phyloP scores from a whole-genome alignment of 2,329 filamentous ascomycete species.

The Fusarium keratoplasticum region DNA sequence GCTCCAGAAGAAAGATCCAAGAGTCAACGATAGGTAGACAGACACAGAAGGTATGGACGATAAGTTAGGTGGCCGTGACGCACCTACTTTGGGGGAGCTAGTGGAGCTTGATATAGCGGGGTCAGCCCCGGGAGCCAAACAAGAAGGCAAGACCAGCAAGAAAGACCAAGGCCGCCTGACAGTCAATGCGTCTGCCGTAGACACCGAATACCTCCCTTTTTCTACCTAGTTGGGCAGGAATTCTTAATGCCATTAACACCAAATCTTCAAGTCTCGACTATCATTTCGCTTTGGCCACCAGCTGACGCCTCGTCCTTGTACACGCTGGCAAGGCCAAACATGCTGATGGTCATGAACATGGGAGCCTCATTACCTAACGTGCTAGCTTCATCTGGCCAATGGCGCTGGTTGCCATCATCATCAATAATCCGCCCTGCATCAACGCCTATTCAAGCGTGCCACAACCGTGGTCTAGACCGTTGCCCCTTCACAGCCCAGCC shows the following conservation, averaged over 20 bases:
- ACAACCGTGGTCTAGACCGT: conserved; percentile 17
- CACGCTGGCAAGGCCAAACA: conserved; percentile 19
- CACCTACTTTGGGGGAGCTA: conserved; percentile 21
- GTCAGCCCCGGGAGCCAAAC: conserved; percentile 8
- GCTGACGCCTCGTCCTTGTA: conserved; percentile 4
- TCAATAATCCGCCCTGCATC: background rate
- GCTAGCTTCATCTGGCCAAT: conserved; percentile 22
- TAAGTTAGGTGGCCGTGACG: background rate
- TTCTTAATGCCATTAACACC: background rate
- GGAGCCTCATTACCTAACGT: conserved; percentile 28
- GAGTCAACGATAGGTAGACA: background rate
- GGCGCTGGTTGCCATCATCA: background rate
- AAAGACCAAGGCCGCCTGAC: conserved; percentile 17
- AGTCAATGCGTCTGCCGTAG: background rate
- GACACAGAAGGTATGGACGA: background rate
- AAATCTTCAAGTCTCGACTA: background rate
- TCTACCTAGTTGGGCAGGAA: background rate
- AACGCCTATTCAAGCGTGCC: background rate
- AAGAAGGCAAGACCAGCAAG: background rate
- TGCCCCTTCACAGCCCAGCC: background rate
- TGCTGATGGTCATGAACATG: conserved; percentile 35
- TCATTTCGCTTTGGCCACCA: background rate
- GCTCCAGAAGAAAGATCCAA: background rate
- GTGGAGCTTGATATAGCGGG: conserved; percentile 34
- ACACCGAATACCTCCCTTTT: background rate